A percentile compares a stretch with the other conserved stretches of the same genome.
Conservation (phyloP, 345 rosid species). For the Garcia nutans region DNA sequence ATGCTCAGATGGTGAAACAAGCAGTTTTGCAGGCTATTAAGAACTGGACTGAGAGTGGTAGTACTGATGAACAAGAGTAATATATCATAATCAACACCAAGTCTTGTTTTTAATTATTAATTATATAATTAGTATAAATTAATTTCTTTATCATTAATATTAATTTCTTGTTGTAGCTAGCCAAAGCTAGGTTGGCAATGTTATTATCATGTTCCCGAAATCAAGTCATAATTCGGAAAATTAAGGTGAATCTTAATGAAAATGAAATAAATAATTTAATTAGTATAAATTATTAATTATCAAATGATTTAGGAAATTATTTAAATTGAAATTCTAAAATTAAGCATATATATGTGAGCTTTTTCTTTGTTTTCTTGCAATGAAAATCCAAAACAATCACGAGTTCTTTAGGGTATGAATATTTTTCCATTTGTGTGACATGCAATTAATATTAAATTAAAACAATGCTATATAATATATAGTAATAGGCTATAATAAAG, state of each 20-base stretch:
- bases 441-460: not conserved
- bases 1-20: constrained; percentile 68
- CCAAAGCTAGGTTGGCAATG: not conserved
- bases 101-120: not conserved
- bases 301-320: too few relatives aligned
- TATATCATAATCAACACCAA: not conserved
- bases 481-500: not conserved
- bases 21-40: constrained; percentile 64
- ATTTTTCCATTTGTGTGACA: not conserved
- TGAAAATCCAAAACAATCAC: not conserved
- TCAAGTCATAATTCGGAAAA: not conserved
- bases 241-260: not conserved
- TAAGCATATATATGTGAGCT: too few relatives aligned
- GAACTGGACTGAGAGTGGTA: constrained; percentile 50
- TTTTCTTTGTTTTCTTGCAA: not conserved
- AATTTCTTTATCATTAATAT: not conserved
- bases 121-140: not conserved
- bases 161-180: not conserved
- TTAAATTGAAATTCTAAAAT: too few relatives aligned
- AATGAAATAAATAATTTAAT: not conserved
- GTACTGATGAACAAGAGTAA: constrained; percentile 1
- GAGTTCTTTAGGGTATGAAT: constrained; percentile 2
- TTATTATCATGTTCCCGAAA: not conserved
- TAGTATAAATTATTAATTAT: too few relatives aligned
- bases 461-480: not conserved